phyloP scores from a whole-genome alignment of 192 early-diverging fungal genomes.

The Rhizophagus clarus region DNA sequence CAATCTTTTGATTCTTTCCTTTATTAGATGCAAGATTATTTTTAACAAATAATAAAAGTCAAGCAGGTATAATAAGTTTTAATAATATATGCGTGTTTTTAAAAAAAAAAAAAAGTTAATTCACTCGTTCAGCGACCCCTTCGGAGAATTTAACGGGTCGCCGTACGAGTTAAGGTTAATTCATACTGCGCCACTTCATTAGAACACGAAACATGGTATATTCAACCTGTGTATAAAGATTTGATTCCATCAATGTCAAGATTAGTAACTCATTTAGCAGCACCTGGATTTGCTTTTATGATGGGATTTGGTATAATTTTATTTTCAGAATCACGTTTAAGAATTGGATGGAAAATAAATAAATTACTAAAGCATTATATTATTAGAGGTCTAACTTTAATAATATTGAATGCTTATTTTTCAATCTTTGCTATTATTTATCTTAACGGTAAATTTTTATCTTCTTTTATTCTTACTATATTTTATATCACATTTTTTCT shows the following conservation, averaged over 20 bases:
- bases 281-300: background rate
- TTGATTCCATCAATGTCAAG: background rate
- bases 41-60: background rate
- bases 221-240: background rate
- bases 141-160: too few relatives aligned
- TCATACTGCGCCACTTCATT: background rate
- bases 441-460: too few relatives aligned
- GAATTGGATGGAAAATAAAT: background rate
- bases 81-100: too few relatives aligned
- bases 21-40: background rate
- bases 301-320: constrained; percentile 5
- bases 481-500: background rate
- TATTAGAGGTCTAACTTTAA: background rate
- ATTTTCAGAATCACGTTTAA: background rate
- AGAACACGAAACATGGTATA: background rate
- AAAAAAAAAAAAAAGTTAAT: too few relatives aligned
- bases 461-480: background rate
- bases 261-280: background rate
- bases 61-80: background rate
- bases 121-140: too few relatives aligned
- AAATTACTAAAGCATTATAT: background rate
- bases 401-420: background rate
- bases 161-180: too few relatives aligned
- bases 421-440: background rate
- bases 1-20: background rate